These are phyloP conservation scores for Podospora comata DNA, from an alignment of 495 filamentous ascomycete genomes.

Conservation along the genomic window DNA sequence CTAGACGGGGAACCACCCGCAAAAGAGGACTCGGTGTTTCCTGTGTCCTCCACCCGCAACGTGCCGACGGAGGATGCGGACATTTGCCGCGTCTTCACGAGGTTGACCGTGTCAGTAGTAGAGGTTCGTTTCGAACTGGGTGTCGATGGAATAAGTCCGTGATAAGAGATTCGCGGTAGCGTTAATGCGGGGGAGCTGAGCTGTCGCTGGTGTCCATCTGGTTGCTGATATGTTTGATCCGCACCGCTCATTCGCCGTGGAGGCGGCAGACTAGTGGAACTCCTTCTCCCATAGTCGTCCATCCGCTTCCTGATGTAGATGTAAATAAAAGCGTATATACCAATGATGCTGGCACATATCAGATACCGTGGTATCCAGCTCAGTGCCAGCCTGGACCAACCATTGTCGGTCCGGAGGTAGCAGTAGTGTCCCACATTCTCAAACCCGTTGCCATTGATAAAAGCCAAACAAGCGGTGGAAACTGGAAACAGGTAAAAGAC, in stretches of 20 bases:
- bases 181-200: conserved; percentile 18
- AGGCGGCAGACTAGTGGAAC: conserved; percentile 22
- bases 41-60: conserved; percentile 15
- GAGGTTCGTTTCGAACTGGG: conserved; percentile 32
- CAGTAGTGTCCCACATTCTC: conserved; percentile 62
- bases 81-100: conserved; percentile 25
- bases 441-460: conserved; percentile 56
- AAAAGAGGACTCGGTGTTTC: not conserved
- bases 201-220: not conserved
- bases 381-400: conserved; percentile 63
- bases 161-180: conserved; percentile 39
- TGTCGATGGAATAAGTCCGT: conserved; percentile 40
- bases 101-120: conserved; percentile 22
- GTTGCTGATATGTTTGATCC: not conserved
- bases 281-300: conserved; percentile 31
- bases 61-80: conserved; percentile 36
- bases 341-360: conserved; percentile 58
- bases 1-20: not conserved
- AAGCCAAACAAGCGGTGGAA: conserved; percentile 59
- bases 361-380: conserved; percentile 72
- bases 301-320: conserved; percentile 53
- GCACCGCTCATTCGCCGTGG: conserved; percentile 3
- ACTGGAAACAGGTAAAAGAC: conserved; percentile 56
- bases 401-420: conserved; percentile 59
- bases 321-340: conserved; percentile 65